A percentile compares a stretch with the other conserved stretches of the same genome.
These are phyloP conservation scores for Akanthomyces uredinophilus DNA, from an alignment of 2,329 filamentous ascomycete species.

Conservation along the genomic window DNA sequence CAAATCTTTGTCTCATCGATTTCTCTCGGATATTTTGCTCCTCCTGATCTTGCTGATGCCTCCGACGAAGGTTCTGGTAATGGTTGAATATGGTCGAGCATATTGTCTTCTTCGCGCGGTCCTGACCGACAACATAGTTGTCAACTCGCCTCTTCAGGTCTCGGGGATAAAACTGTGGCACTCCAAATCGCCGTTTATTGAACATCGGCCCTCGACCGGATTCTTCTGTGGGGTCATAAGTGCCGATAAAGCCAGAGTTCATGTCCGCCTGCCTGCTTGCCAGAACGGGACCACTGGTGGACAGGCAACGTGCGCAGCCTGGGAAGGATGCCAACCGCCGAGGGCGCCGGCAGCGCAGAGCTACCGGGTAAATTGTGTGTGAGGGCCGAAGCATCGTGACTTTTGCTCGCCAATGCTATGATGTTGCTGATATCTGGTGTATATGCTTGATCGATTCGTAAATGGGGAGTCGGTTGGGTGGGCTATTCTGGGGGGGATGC, in stretches of 20 bases:
- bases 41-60: slow-evolving; percentile 70
- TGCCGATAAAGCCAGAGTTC: slow-evolving; percentile 54
- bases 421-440: neutral
- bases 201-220: slow-evolving; percentile 56
- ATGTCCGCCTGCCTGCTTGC: slow-evolving; percentile 43
- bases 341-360: slow-evolving; percentile 1
- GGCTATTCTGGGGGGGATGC: neutral
- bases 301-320: slow-evolving; percentile 23
- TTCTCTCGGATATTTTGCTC: slow-evolving; percentile 56
- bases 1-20: slow-evolving; percentile 63
- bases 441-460: neutral
- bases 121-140: slow-evolving; percentile 93
- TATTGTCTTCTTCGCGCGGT: slow-evolving; percentile 88
- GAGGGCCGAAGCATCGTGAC: slow-evolving; percentile 5
- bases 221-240: slow-evolving; percentile 52
- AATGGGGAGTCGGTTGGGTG: neutral
- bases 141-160: slow-evolving; percentile 86
- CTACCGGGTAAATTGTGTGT: neutral
- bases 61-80: slow-evolving; percentile 79
- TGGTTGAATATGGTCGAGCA: slow-evolving; percentile 95
- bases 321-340: neutral
- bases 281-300: slow-evolving; percentile 20
- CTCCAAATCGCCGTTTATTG: slow-evolving; percentile 51
- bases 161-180: slow-evolving; percentile 59
- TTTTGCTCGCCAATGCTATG: neutral